Evolutionary conservation across 2,329 filamentous ascomycete species (phyloP).

Genomic region (Periconia digitata): DNA sequence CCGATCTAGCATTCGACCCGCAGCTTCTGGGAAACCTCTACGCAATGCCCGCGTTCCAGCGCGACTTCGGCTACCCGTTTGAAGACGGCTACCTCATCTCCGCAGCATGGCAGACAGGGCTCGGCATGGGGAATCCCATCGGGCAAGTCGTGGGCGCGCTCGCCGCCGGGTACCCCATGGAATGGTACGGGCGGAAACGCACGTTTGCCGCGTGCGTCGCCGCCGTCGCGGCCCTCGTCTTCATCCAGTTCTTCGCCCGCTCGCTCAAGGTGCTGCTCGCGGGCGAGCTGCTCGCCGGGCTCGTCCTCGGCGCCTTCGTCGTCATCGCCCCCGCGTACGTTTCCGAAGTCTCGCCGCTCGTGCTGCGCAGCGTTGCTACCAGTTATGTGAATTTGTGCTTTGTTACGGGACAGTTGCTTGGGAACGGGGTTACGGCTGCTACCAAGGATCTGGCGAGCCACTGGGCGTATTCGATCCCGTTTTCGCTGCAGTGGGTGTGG

Average conservation of each 20-base stretch:
- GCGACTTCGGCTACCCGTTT: slow-evolving; percentile 58
- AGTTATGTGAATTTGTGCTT: slow-evolving; percentile 65
- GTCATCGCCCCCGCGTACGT: slow-evolving; percentile 64
- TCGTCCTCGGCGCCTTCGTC: slow-evolving; percentile 63
- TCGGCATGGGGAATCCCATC: slow-evolving; percentile 57
- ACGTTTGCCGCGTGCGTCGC: slow-evolving; percentile 24
- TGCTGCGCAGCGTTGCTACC: slow-evolving; percentile 60
- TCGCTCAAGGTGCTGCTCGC: slow-evolving; percentile 59
- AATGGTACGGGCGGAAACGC: slow-evolving; percentile 37
- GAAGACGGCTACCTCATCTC: slow-evolving; percentile 45
- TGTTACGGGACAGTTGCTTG: slow-evolving; percentile 63
- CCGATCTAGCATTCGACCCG: slow-evolving; percentile 58
- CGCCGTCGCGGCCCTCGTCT: slow-evolving; percentile 51
- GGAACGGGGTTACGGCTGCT: slow-evolving; percentile 42
- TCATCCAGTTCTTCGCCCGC: slow-evolving; percentile 65
- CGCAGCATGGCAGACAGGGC: slow-evolving; percentile 44
- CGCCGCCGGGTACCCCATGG: slow-evolving; percentile 41
- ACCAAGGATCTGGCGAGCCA: slow-evolving; percentile 47
- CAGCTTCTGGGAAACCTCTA: slow-evolving; percentile 66
- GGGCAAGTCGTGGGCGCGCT: slow-evolving; percentile 61
- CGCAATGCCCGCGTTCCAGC: slow-evolving; percentile 59
- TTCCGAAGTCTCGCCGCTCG: slow-evolving; percentile 64
- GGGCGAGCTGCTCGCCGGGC: slow-evolving; percentile 61
- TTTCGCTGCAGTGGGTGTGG: slow-evolving; percentile 75
- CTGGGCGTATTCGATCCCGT: slow-evolving; percentile 65